Evolutionary conservation across 78 protist genomes (phyloP), one percentile per base, ranked within the genome.

Genomic region (Diacronema lutheri): DNA sequence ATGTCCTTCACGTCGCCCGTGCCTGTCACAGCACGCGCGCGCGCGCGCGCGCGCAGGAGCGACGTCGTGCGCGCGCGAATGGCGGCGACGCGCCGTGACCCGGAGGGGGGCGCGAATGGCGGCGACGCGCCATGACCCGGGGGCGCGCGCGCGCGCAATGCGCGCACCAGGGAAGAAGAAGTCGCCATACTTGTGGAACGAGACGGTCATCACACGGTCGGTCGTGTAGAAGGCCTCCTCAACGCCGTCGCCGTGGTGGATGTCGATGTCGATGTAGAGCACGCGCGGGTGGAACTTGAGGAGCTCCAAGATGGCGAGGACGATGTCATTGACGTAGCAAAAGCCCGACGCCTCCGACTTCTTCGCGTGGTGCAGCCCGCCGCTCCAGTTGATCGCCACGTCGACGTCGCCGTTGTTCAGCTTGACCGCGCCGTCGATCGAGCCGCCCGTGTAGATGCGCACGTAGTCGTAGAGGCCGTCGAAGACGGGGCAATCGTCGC

Each of bases 301-400:
- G 60, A 98, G 93, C 80, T 96, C 99, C 44, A 97, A 90, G 58
- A 98, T 98, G 50, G 92, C 96, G 19, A 99, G 92, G 13, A 97
- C 99, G 35, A 98, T 97, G 91, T 98, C 99, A 83, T 98, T 98
- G 78, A 97, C 93, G 89, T 99, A 99, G 91, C 99, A 99, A 82
- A 97, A 98, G 14, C 99, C 99, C 0, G 97, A 87, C 0, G 99
- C 98, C 72, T 95, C 97, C 56, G 89, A 38, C 69, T 94, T 94
- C 88, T 94, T 95, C 55, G 99, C 99, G 85, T 99, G 99, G 84
- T 99, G 99, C 69, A 97, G 88, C 9, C 99, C 99, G 40, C 99
- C 99, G 23, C 93, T 90, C 99, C 99, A 98, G 89, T 98, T 97
- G 72, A 99, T 89, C n/a, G 99, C 98, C 33, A 97, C 78, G 84